Conservation (phyloP, 2,329 filamentous ascomycete species). For the Microthyrium microscopicum region DNA sequence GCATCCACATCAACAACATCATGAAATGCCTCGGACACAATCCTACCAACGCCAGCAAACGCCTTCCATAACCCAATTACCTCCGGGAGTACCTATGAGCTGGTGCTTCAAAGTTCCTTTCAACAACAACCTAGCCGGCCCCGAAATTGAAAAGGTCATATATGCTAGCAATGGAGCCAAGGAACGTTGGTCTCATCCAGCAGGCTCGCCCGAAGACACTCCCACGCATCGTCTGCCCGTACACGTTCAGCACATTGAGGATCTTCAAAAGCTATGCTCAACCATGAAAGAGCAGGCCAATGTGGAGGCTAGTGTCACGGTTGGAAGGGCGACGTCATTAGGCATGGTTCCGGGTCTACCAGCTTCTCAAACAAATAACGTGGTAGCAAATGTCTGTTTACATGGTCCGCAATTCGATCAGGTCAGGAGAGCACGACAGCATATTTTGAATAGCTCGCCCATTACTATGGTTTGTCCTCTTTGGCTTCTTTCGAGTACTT, state of each 20-base stretch:
- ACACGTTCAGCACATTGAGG: conserved; percentile 71
- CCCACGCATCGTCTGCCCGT: conserved; percentile 65
- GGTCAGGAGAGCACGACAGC: conserved; percentile 78
- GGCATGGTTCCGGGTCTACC: too few relatives aligned
- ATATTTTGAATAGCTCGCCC: conserved; percentile 79
- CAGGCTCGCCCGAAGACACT: conserved; percentile 38
- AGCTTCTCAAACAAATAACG: too few relatives aligned
- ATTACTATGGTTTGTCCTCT: conserved; percentile 51
- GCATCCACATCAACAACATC: too few relatives aligned
- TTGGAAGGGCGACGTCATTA: too few relatives aligned
- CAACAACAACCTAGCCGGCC: conserved; percentile 77
- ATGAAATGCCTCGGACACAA: too few relatives aligned
- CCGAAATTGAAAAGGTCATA: conserved; percentile 85
- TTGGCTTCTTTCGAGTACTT: background rate
- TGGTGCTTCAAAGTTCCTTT: conserved; percentile 97
- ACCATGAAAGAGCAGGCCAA: conserved; percentile 55
- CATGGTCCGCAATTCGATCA: conserved; percentile 65
- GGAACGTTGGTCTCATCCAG: conserved; percentile 83
- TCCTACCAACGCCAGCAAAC: conserved; percentile 23
- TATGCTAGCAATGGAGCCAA: conserved; percentile 81
- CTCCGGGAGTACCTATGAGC: conserved; percentile 67
- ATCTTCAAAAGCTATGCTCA: conserved; percentile 62
- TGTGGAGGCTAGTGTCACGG: too few relatives aligned
- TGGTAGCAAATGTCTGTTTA: conserved; percentile 71
- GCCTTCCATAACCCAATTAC: too few relatives aligned